Evolutionary conservation across 2,329 filamentous ascomycete species (phyloP).

Genomic region (Coniochaeta prunicola): DNA sequence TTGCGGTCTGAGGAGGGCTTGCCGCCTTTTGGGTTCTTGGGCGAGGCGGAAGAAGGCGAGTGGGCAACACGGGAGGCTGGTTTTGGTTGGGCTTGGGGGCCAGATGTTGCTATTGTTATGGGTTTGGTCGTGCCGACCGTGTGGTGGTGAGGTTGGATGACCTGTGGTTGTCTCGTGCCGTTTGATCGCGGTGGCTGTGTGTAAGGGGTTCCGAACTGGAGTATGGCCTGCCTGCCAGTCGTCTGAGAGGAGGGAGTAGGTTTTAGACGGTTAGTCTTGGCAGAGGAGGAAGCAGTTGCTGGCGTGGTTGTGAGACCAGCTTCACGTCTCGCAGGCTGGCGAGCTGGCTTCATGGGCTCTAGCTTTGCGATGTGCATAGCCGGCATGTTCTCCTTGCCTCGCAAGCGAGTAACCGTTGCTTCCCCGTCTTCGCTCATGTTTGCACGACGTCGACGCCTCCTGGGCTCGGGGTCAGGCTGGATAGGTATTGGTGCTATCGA

Average conservation of each 20-base stretch:
- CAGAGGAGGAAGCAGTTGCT: neutral
- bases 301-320: neutral
- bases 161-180: neutral
- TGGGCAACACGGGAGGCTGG: neutral
- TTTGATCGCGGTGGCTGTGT: neutral
- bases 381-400: neutral
- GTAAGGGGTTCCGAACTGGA: neutral
- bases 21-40: constrained; percentile 4
- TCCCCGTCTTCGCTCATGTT: constrained; percentile 5
- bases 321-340: neutral
- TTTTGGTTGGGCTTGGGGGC: constrained; percentile 6
- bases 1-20: constrained; percentile 54
- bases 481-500: constrained; percentile 25
- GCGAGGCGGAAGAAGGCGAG: constrained; percentile 3
- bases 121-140: constrained; percentile 14
- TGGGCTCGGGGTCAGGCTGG: constrained; percentile 20
- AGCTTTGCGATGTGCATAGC: neutral
- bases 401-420: neutral
- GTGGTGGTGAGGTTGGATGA: constrained; percentile 7
- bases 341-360: neutral
- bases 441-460: constrained; percentile 15
- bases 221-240: constrained; percentile 29
- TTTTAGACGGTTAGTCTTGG: neutral
- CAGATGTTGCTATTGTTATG: constrained; percentile 15
- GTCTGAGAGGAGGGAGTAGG: constrained; percentile 29